These are phyloP conservation scores for Pneumocystis oryctolagi DNA, from an alignment of 1,139 yeast species.

Conservation along the genomic window DNA sequence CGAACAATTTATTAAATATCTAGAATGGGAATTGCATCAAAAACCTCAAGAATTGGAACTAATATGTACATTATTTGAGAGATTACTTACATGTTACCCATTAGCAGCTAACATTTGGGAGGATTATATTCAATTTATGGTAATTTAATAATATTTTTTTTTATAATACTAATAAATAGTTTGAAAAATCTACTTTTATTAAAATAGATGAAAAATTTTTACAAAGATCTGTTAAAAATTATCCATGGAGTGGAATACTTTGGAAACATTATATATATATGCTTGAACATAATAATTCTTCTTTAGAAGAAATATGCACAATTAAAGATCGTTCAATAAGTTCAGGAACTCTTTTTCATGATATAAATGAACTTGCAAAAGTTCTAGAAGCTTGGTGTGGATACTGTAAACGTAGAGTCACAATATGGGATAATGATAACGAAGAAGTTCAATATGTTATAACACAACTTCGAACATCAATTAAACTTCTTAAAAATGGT, in stretches of 20 bases:
- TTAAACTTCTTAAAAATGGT: not conserved
- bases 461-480: conserved; percentile 13
- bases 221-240: conserved; percentile 18
- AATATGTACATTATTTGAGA: conserved; percentile 16
- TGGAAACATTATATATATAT: conserved; percentile 20
- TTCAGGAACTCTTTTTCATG: conserved; percentile 9
- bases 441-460: conserved; percentile 12
- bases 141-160: not conserved
- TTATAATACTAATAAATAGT: not conserved
- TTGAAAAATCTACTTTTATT: conserved; percentile 11
- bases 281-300: conserved; percentile 11
- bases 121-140: conserved; percentile 19
- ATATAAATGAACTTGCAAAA: conserved; percentile 28
- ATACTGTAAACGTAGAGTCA: conserved; percentile 16
- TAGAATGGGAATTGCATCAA: conserved; percentile 12
- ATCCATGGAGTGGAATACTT: conserved; percentile 20
- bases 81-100: conserved; percentile 17
- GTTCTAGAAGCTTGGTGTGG: conserved; percentile 26
- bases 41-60: conserved; percentile 10
- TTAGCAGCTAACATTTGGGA: conserved; percentile 21
- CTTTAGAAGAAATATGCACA: conserved; percentile 7
- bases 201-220: conserved; percentile 11
- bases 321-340: conserved; percentile 10
- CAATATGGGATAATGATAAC: conserved; percentile 13
- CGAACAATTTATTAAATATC: not conserved